phyloP scores from a whole-genome alignment of 768 basidiomycete genomes.

The Pisolithus tinctorius region DNA sequence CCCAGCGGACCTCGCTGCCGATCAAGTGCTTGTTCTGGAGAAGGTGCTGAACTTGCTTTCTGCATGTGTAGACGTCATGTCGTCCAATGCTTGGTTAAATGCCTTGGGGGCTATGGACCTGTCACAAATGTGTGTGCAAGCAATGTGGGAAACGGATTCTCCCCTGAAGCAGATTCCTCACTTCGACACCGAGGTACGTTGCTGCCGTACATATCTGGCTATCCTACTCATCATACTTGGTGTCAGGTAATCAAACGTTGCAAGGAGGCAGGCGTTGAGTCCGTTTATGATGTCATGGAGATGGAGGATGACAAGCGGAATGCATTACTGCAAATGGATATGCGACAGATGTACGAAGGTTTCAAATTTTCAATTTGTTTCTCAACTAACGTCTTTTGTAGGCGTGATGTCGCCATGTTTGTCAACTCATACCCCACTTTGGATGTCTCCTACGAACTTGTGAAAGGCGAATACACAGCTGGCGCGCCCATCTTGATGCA shows the following conservation, averaged over 20 bases:
- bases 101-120: conserved; percentile 97
- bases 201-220: conserved; percentile 7
- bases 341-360: conserved; percentile 70
- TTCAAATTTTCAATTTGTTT: not conserved
- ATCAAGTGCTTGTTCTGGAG: conserved; percentile 81
- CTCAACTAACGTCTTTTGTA: conserved; percentile 23
- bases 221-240: conserved; percentile 1
- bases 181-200: conserved; percentile 76
- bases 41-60: conserved; percentile 89
- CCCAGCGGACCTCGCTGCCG: conserved; percentile 89
- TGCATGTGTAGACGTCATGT: conserved; percentile 97
- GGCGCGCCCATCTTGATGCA: conserved; percentile 77
- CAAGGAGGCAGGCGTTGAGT: conserved; percentile 72
- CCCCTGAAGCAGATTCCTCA: conserved; percentile 95
- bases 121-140: conserved; percentile 98
- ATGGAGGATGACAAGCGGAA: conserved; percentile 91
- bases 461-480: conserved; percentile 80
- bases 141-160: conserved; percentile 95
- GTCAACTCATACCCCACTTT: conserved; percentile 98
- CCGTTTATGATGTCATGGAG: conserved; percentile 97
- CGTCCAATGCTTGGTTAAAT: conserved; percentile 90
- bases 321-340: conserved; percentile 75
- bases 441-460: conserved; percentile 84
- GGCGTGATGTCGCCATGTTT: conserved; percentile 91
- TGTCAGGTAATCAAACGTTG: conserved; percentile 75